Conservation (phyloP, 2,329 filamentous ascomycete genomes). For the Epicoccum nigrum region DNA sequence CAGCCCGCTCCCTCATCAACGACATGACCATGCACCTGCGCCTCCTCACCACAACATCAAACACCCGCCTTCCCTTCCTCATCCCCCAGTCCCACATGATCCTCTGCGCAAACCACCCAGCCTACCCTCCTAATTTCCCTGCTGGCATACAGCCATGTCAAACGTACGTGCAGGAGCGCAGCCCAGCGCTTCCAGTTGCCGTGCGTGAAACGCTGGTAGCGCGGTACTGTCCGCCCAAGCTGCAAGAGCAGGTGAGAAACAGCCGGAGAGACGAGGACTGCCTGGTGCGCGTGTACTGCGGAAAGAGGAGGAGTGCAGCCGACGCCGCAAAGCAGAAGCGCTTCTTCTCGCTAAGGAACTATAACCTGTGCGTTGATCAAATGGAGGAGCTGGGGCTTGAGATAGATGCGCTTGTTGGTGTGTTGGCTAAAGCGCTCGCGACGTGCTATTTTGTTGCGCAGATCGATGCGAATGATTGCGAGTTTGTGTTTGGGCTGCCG, state of each 20-base stretch:
- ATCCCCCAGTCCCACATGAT: not conserved
- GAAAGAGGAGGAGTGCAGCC: not conserved
- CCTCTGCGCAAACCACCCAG: too few species aligned
- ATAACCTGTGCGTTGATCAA: not conserved
- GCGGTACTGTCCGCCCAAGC: not conserved
- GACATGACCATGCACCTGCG: not conserved
- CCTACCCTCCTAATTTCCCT: not conserved
- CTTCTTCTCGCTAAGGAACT: constrained; percentile 1
- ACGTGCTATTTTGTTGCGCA: not conserved
- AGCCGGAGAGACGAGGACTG: constrained; percentile 1
- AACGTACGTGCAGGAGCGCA: not conserved
- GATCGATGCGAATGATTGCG: not conserved
- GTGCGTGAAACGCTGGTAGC: not conserved
- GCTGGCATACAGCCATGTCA: not conserved
- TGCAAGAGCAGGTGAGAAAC: not conserved
- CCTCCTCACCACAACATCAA: not conserved
- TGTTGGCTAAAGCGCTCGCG: not conserved
- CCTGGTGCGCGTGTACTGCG: not conserved
- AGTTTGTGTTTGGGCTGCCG: not conserved
- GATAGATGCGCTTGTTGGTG: not conserved
- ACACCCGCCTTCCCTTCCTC: not conserved
- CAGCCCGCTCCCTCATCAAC: not conserved
- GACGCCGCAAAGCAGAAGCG: not conserved
- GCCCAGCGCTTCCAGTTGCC: not conserved
- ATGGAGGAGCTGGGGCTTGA: not conserved